Evolutionary conservation across 2,329 filamentous ascomycete genomes (phyloP), one percentile per base, ranked within the genome.

Genomic region (Pezicula radicicola): DNA sequence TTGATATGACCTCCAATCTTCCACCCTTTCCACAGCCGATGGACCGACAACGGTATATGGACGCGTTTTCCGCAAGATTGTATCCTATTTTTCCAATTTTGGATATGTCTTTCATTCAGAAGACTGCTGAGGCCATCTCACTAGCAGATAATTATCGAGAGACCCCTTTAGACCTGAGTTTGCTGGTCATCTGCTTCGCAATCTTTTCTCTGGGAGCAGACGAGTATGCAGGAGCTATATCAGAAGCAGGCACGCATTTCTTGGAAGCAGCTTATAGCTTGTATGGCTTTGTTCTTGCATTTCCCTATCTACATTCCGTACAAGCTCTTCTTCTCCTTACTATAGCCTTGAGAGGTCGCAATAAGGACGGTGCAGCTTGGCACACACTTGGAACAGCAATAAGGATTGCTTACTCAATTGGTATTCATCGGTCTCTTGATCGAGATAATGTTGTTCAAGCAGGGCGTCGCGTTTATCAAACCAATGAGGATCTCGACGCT

Each of bases 351-450:
- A 28, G 28, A 30, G 28, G 19, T 35, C 21, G 25, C 13, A 35
- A 46, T 30, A 46, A 46, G 30, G 25, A 28, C n/a, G 28, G 43
- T n/a, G 43, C 43, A n/a, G 21, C 25, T 13, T 46, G 43, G 43
- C 21, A 46, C 15, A 25, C 43, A 27, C 28, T 46, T 28, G 43
- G 43, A 27, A 15, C 15, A n/a, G 43, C 43, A 13, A 46, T 46
- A 5, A 27, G 43, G 13, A 46, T 46, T 15, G 43, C 43, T 10
- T 30, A 46, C 15, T 28, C 25, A 15, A 30, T 62, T 63, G 0
- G 70, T 70, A 60, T 72, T 71, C 60, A 72, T 67, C 40, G 40
- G 12, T 13, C 35, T 13, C 40, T 16, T 42, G 12, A 16, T 12
- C 5, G 21, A 21, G 40, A 42, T 21, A 16, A 16, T 5, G 18